These are phyloP conservation scores for Cryoendolithus antarcticus DNA, from an alignment of 2,329 filamentous ascomycete genomes.

Conservation along the genomic window DNA sequence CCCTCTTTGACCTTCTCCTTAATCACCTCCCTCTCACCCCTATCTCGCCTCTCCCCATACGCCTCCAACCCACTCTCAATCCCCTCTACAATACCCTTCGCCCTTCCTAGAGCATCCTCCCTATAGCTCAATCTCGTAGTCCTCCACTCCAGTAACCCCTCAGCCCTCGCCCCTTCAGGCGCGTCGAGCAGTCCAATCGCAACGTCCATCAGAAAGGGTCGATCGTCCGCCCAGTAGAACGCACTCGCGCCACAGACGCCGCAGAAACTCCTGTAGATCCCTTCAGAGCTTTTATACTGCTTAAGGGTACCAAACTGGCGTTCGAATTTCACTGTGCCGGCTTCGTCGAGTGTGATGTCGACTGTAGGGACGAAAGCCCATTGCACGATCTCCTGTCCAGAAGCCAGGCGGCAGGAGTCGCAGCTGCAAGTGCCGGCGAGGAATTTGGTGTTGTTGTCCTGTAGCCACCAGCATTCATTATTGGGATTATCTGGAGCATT, in stretches of 20 bases:
- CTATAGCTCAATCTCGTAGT: constrained; percentile 45
- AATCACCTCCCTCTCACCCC: not conserved
- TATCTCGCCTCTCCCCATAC: constrained; percentile 9
- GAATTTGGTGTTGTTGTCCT: constrained; percentile 37
- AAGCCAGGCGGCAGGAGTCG: constrained; percentile 46
- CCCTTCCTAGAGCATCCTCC: constrained; percentile 35
- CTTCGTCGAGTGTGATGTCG: constrained; percentile 37
- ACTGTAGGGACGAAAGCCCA: constrained; percentile 53
- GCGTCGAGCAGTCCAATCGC: constrained; percentile 44
- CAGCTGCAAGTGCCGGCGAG: constrained; percentile 51
- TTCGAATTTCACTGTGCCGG: constrained; percentile 12
- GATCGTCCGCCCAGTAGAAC: constrained; percentile 44
- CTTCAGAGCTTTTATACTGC: constrained; percentile 42
- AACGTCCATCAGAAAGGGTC: constrained; percentile 49
- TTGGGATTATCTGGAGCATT: constrained; percentile 31
- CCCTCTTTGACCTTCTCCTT: no score
- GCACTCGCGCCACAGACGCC: constrained; percentile 48
- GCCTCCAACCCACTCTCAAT: constrained; percentile 14
- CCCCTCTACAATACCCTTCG: constrained; percentile 9
- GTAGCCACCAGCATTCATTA: constrained; percentile 50
- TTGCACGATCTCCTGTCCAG: constrained; percentile 51
- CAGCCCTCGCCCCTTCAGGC: constrained; percentile 40
- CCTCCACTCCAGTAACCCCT: constrained; percentile 52
- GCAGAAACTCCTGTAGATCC: constrained; percentile 50
- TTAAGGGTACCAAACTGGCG: constrained; percentile 35